These are phyloP conservation scores for Fusarium neocosmosporiellum DNA, from an alignment of 2,329 filamentous ascomycete genomes.

Conservation along the genomic window DNA sequence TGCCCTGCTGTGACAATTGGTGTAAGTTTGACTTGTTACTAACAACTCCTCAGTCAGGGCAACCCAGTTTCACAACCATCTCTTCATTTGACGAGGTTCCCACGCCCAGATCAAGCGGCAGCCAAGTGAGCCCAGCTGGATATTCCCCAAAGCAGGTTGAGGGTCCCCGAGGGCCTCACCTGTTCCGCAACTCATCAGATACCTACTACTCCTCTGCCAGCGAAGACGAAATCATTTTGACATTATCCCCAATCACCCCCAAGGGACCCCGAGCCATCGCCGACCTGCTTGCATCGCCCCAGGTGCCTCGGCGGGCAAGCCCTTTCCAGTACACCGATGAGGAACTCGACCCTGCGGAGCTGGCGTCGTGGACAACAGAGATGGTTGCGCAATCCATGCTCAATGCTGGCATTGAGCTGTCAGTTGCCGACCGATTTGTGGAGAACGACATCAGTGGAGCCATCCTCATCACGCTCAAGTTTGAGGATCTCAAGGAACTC, in stretches of 20 bases:
- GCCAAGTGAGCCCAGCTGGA: slow-evolving; percentile 70
- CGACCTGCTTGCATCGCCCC: slow-evolving; percentile 41
- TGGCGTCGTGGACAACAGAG: slow-evolving; percentile 77
- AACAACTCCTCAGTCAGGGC: slow-evolving; percentile 64
- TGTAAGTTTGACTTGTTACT: slow-evolving; percentile 16
- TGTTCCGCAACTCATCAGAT: slow-evolving; percentile 77
- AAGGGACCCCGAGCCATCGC: slow-evolving; percentile 61
- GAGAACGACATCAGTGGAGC: slow-evolving; percentile 92
- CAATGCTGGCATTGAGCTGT: slow-evolving; percentile 80
- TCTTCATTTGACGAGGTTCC: slow-evolving; percentile 87
- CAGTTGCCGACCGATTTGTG: slow-evolving; percentile 84
- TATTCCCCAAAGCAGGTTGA: slow-evolving; percentile 74
- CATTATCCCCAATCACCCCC: slow-evolving; percentile 79
- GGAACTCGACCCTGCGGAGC: slow-evolving; percentile 67
- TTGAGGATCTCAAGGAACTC: slow-evolving; percentile 86
- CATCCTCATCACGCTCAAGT: slow-evolving; percentile 90
- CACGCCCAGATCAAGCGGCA: slow-evolving; percentile 77
- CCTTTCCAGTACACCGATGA: slow-evolving; percentile 68
- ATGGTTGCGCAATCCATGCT: slow-evolving; percentile 90
- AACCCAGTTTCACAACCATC: slow-evolving; percentile 84
- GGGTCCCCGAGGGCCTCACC: slow-evolving; percentile 86
- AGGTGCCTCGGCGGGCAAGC: slow-evolving; percentile 53
- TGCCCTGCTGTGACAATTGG: slow-evolving; percentile 20
- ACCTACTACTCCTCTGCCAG: slow-evolving; percentile 26
- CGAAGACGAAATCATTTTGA: slow-evolving; percentile 66